Evolutionary conservation across 352 stramenopile species (phyloP).

Genomic region (Halophytophthora polymorphica): DNA sequence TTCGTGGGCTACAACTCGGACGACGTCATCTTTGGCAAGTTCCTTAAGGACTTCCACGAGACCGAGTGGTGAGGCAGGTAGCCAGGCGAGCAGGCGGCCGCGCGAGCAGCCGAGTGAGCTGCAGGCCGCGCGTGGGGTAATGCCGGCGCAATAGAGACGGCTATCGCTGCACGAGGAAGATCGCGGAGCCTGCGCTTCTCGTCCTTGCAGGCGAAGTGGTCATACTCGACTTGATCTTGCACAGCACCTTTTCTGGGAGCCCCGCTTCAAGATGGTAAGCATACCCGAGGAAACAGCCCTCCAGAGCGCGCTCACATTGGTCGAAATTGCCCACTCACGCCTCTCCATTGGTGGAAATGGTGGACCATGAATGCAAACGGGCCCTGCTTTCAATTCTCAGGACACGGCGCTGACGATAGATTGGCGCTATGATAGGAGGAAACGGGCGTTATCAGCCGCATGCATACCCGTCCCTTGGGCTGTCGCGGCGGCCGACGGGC

Average conservation of each 20-base stretch:
- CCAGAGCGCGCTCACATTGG: neutral
- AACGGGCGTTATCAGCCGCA: too few species aligned
- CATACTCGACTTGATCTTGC: too few species aligned
- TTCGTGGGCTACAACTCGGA: conserved; percentile 86
- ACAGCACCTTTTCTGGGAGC: too few species aligned
- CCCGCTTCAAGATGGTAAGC: neutral
- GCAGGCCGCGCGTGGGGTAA: too few species aligned
- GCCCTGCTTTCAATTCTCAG: neutral
- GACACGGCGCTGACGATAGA: too few species aligned
- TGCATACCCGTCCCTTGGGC: too few species aligned
- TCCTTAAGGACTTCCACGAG: conserved; percentile 89
- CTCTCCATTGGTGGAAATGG: neutral
- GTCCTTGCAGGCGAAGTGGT: too few species aligned
- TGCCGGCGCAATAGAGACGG: neutral
- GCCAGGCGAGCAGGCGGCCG: neutral
- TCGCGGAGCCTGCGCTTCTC: too few species aligned
- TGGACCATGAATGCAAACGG: neutral
- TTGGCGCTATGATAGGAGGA: too few species aligned
- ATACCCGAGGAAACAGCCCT: neutral
- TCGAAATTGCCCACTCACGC: neutral
- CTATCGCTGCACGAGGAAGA: too few species aligned
- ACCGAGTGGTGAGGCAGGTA: conserved; percentile 69
- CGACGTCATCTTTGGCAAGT: conserved; percentile 71
- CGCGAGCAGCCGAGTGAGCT: too few species aligned
- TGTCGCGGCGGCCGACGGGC: too few species aligned